These are phyloP conservation scores for Arctium lappa DNA, from an alignment of 129 eudicot species.

Conservation along the genomic window DNA sequence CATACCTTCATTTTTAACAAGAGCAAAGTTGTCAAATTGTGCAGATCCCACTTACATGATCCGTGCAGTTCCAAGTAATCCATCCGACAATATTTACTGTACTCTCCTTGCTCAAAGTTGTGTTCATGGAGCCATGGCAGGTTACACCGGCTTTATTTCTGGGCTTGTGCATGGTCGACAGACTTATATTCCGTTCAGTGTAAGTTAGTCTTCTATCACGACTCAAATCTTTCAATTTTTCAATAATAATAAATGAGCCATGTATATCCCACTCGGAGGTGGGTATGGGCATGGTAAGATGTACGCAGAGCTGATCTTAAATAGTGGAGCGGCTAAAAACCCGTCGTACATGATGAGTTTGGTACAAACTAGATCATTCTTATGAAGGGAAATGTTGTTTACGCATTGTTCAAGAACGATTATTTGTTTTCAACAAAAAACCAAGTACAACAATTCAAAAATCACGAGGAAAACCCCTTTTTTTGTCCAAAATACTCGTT, in stretches of 20 bases:
- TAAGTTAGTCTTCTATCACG: conserved; percentile 29
- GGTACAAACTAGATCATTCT: background rate
- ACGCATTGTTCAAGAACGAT: too few species aligned
- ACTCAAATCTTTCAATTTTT: background rate
- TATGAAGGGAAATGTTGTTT: background rate
- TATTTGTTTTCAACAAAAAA: too few species aligned
- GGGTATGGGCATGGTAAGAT: background rate
- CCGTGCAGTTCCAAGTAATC: conserved; percentile 90
- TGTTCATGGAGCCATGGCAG: conserved; percentile 96
- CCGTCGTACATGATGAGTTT: too few species aligned
- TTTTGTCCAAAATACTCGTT: too few species aligned
- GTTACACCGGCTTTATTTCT: conserved; percentile 70
- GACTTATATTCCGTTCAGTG: conserved; percentile 77
- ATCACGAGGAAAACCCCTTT: too few species aligned
- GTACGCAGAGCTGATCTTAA: background rate
- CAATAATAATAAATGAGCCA: background rate
- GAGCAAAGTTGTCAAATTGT: conserved; percentile 2
- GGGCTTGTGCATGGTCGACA: conserved; percentile 89
- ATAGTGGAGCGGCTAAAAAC: too few species aligned
- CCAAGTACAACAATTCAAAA: too few species aligned
- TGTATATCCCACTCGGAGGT: too few species aligned
- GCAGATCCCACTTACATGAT: conserved; percentile 97
- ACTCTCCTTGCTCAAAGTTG: conserved; percentile 96
- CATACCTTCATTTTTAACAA: conserved; percentile 14
- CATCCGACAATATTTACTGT: conserved; percentile 88